Percentiles rank a stretch among this genome's conserved stretches.
These are phyloP conservation scores for Boletus rufocinnamomeus DNA, from an alignment of 768 basidiomycete genomes.

Conservation along the genomic window DNA sequence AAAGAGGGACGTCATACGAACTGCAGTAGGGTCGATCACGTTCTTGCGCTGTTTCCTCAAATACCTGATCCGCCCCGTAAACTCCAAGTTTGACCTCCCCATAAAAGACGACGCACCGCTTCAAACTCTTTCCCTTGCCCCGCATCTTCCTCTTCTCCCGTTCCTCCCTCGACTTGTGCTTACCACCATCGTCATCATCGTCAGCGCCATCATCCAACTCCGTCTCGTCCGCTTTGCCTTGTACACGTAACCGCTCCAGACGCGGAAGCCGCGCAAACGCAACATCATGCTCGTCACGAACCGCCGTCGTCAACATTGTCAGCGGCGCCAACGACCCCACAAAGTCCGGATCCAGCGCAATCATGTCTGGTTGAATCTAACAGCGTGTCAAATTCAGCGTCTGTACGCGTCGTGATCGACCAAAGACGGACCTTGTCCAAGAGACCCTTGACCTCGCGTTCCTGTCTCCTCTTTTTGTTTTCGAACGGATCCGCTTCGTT, in stretches of 20 bases:
- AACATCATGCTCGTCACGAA: conserved; percentile 46
- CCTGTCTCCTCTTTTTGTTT: conserved; percentile 73
- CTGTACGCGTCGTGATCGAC: neutral
- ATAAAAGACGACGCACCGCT: conserved; percentile 49
- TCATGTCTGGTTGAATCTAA: conserved; percentile 93
- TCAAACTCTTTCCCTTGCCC: conserved; percentile 84
- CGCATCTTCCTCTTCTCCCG: conserved; percentile 80
- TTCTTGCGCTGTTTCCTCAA: conserved; percentile 93
- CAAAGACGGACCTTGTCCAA: conserved; percentile 72
- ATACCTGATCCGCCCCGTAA: conserved; percentile 42
- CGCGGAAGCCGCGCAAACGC: conserved; percentile 77
- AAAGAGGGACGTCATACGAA: conserved; percentile 34
- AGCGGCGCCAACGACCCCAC: conserved; percentile 68
- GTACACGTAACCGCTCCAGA: conserved; percentile 58
- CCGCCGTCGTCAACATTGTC: conserved; percentile 55
- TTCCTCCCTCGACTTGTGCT: conserved; percentile 22
- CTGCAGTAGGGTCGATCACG: conserved; percentile 82
- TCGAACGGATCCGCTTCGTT: conserved; percentile 95
- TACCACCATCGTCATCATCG: conserved; percentile 34
- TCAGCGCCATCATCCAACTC: conserved; percentile 47
- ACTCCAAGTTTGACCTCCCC: rapidly evolving
- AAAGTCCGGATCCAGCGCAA: conserved; percentile 78
- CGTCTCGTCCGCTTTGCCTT: conserved; percentile 73
- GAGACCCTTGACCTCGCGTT: conserved; percentile 87
- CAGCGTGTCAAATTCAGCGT: too few relatives aligned